These are phyloP conservation scores for Phoma sp. DNA, from an alignment of 2,329 filamentous ascomycete genomes.

Conservation along the genomic window DNA sequence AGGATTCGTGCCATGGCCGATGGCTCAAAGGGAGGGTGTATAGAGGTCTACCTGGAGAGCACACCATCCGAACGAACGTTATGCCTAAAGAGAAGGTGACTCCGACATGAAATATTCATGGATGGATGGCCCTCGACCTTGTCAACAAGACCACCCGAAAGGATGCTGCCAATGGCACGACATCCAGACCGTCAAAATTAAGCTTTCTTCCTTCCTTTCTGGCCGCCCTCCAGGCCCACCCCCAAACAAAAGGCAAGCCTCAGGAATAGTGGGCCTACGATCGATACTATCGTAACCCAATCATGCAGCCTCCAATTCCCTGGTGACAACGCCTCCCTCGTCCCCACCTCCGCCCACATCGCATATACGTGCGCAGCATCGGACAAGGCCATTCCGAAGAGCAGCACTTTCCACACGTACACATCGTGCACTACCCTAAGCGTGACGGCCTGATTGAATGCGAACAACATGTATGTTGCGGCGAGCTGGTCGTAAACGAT, in stretches of 20 bases:
- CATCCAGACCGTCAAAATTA: neutral
- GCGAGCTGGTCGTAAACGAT: constrained; percentile 77
- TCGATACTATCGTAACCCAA: constrained; percentile 47
- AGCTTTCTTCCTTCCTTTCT: constrained; percentile 16
- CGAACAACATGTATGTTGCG: constrained; percentile 79
- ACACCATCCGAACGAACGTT: neutral
- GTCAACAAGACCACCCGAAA: neutral
- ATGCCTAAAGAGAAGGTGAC: neutral
- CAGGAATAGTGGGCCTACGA: constrained; percentile 42
- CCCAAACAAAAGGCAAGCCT: constrained; percentile 49
- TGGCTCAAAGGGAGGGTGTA: neutral
- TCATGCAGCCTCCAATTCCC: constrained; percentile 48
- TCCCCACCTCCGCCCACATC: constrained; percentile 43
- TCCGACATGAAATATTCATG: neutral
- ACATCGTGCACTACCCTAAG: constrained; percentile 72
- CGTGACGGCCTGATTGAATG: constrained; percentile 77
- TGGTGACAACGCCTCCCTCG: constrained; percentile 31
- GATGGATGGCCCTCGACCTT: neutral
- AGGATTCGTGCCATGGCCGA: neutral
- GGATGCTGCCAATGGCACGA: neutral
- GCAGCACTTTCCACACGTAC: constrained; percentile 72
- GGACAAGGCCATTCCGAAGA: constrained; percentile 73
- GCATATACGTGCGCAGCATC: constrained; percentile 74
- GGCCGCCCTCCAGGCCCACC: constrained; percentile 38
- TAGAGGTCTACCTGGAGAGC: neutral